Evolutionary conservation across 768 basidiomycete genomes (phyloP), one percentile per base, ranked within the genome.

Genomic region (Leccinum disarticulatum): DNA sequence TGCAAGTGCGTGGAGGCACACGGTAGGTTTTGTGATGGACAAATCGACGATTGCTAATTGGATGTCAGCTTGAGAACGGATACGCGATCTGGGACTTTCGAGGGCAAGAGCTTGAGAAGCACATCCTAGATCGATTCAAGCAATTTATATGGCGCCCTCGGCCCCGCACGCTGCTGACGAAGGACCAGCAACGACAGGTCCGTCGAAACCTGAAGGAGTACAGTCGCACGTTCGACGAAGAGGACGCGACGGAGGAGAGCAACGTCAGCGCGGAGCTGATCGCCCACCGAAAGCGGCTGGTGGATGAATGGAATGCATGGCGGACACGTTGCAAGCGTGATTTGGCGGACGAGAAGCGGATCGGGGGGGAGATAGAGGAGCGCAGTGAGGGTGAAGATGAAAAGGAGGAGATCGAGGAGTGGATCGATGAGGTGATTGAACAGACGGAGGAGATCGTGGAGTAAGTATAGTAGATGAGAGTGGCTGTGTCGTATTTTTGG

Each of bases 241-340:
- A 97, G 68, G 97, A 98, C 73, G 93, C 94, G 27, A 87, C 91
- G 19, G 95, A 98, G 72, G 95, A 96, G 77, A 93, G 88, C 74
- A 91, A 90, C 67, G 92, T 95, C 66, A 95, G 90, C 64, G 94
- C 95, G 5, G 97, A 98, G 76, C 84, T 97, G 27, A 83, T 95
- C 65, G 93, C 93, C 17, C 87, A 87, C 63, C 84, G 97, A 61
- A 91, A 92, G 74, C 84, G 97, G 51, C 82, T 98, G 55, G 90
- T 98, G 66, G 93, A 97, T 69, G 97, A 99, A 77, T 99, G 97
- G 97, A 97, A 99, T 76, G 93, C 96, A 47, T 98, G 97, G 97
- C 85, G 96, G 54, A 67, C 79, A 25, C 81, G 85, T 63, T 87
- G 88, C 65, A 86, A 82, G 71, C 83, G 82, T 63, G 86, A 91